Percentiles rank a stretch among this genome's conserved stretches.
These are phyloP conservation scores for Ceratocystis smalleyi DNA, from an alignment of 2,329 filamentous ascomycete genomes.

Conservation along the genomic window DNA sequence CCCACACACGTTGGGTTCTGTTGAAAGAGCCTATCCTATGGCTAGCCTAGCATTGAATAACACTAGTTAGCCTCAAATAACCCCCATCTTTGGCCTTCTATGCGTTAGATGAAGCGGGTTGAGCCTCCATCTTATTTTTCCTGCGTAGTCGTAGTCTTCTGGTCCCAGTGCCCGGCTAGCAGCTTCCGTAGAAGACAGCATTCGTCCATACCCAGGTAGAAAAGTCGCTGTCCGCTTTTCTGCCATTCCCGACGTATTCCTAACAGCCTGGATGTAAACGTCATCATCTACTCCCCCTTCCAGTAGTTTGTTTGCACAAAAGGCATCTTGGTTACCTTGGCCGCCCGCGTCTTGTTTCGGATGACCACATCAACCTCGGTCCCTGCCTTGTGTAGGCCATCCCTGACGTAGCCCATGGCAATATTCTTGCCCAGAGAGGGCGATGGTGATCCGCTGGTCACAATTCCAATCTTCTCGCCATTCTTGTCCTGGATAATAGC, in stretches of 20 bases:
- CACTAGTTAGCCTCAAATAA: not conserved
- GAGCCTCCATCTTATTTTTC: not conserved
- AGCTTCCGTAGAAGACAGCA: not conserved
- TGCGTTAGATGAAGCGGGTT: not conserved
- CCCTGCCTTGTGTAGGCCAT: conserved; percentile 67
- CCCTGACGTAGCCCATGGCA: conserved; percentile 83
- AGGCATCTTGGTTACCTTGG: conserved; percentile 72
- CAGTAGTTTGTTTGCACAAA: conserved; percentile 71
- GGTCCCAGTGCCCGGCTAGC: not conserved
- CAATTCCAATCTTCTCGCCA: conserved; percentile 53
- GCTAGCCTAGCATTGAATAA: not conserved
- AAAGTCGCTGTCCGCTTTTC: not conserved
- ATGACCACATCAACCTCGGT: conserved; percentile 68
- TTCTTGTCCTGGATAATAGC: conserved; percentile 55
- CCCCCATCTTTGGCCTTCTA: not conserved
- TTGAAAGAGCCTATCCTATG: not conserved
- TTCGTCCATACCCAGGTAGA: not conserved
- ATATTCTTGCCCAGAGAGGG: conserved; percentile 81
- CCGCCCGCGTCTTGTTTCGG: conserved; percentile 59
- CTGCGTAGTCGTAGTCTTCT: not conserved
- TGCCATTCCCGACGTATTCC: not conserved
- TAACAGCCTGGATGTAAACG: not conserved
- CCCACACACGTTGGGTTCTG: not conserved
- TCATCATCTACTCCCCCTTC: conserved; percentile 26
- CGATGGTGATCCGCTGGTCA: conserved; percentile 84